Base-by-base conservation (phyloP, 345 rosid species). In the Aethionema arabicum region DNA sequence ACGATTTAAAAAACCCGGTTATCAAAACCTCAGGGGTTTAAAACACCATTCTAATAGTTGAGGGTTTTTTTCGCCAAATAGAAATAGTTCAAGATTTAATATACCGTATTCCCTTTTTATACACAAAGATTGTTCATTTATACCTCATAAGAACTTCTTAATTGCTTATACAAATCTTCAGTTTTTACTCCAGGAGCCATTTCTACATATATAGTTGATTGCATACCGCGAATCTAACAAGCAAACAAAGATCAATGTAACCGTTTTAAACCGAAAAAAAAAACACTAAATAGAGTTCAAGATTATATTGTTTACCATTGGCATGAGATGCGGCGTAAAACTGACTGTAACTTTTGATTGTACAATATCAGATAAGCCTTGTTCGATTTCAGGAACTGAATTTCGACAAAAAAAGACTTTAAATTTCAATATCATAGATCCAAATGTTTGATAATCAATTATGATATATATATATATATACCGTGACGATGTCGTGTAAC, bases 241-340 rank as follows among this genome's bases (percentile, higher is more conserved):
- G 71, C 33, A 69, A 54, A 6, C 0, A 42, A 32, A 30, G 11
- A 40, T 45, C 49, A 35, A 41, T 42, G 52, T n/a, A 39, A 48
- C 3, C 9, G 11, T 30, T 63, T n/a, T n/a, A n/a, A n/a, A n/a
- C n/a, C n/a, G 7, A 63, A 73, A 68, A 7, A 50, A 27, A 55
- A 48, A 0, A 49, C 5, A 37, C 38, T 45, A 61, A 33, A 13
- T 11, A 33, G 58, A 52, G 6, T 50, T 32, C 11, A 76, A 32
- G 55, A 12, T 49, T 49, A 44, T 16, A 11, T 32, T 7, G 8
- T 15, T 55, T 80, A 93, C 99, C 99, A 90, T 90, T 66, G 99
- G 97, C 95, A 90, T 93, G 58, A 93, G 80, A 80, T 93, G 99
- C 1, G 99, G 99, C 31, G 99, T 93, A 72, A 93, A 87, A 81